Evolutionary conservation across 2,329 filamentous ascomycete genomes (phyloP), one percentile per base, ranked within the genome.

Genomic region (Epichloe amarillans): DNA sequence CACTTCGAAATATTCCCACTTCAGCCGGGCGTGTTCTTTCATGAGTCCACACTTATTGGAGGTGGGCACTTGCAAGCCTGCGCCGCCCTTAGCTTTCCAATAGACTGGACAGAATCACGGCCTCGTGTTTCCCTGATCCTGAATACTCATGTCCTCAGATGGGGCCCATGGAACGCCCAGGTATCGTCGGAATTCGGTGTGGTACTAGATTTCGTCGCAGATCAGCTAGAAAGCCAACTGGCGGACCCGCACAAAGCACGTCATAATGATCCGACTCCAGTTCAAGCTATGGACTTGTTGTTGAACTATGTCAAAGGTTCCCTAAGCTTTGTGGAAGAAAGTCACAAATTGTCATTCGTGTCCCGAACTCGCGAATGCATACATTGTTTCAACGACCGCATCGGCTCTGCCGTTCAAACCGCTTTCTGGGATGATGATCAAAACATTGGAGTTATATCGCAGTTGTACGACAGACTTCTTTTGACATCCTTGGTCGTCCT

Each of bases 1-100:
- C 74, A 84, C 58, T 84, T 84, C 54, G 79, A 83, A 44, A 63
- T 79, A 4, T 80, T 82, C 49, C 79, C 80, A 17, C 64, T 84
- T 33, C 72, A 76, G 39, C 58, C 63, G 6, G 74, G 73, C 3
- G 70, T 76, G 0, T 83, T 73, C 61, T 83, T 84, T 49, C 79
- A 83, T 50, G 70, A 75, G 53, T 74, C 69, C 49, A 83, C 79
- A 0, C 61, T 83, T 30, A 64, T 84, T 43, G 81, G 80, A 7
- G 72, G 70, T 55, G 79, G 79, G 2, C 62, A 47, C 4, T 17
- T 54, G 17, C 47, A 49, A 17, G 65, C 66, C 30, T 68, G 69
- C 3, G 57, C 67, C 2, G 63, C 66, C 30, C 49, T 55, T 35
- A 60, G 58, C 8, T 60, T 64, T 7, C 52, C 56, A 5, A 14